A percentile compares a stretch with the other conserved stretches of the same genome.
Conservation (phyloP, 176 grass and related monocot species). For the Ensete ventricosum region DNA sequence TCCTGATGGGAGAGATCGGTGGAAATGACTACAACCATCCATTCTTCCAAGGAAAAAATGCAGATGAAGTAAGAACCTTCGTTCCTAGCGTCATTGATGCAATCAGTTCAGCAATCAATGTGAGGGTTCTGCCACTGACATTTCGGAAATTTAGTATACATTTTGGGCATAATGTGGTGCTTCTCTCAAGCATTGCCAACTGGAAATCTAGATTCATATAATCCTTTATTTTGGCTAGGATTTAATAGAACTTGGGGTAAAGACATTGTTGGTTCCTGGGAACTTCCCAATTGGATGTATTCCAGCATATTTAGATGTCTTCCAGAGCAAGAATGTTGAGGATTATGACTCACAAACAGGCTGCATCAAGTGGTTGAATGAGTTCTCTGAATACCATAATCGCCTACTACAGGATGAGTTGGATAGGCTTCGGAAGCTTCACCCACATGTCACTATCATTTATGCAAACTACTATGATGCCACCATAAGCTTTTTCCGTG, state of each 20-base stretch:
- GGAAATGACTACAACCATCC: slow-evolving; percentile 94
- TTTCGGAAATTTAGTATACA: background rate
- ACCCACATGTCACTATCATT: background rate
- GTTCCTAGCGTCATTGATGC: slow-evolving; percentile 59
- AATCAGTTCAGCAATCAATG: slow-evolving; percentile 36
- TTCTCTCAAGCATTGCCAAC: background rate
- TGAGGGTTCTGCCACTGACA: background rate
- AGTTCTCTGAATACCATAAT: slow-evolving; percentile 32
- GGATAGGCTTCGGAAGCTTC: background rate
- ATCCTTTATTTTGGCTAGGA: background rate
- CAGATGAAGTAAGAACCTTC: slow-evolving; percentile 45
- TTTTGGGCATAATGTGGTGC: background rate
- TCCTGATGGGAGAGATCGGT: slow-evolving; percentile 76
- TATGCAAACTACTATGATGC: slow-evolving; percentile 28
- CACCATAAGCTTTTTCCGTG: background rate
- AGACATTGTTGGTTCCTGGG: slow-evolving; percentile 2
- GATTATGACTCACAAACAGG: slow-evolving; percentile 7
- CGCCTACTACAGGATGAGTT: slow-evolving; percentile 2
- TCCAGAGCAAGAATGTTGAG: background rate
- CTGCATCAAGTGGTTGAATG: slow-evolving; percentile 26
- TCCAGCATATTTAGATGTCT: background rate
- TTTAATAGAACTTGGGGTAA: slow-evolving; percentile 1
- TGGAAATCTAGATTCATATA: background rate
- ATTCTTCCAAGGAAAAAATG: slow-evolving; percentile 50
- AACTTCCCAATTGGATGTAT: slow-evolving; percentile 13